These are phyloP conservation scores for Corymbia citriodora DNA, from an alignment of 441 rosid species.

Conservation along the genomic window DNA sequence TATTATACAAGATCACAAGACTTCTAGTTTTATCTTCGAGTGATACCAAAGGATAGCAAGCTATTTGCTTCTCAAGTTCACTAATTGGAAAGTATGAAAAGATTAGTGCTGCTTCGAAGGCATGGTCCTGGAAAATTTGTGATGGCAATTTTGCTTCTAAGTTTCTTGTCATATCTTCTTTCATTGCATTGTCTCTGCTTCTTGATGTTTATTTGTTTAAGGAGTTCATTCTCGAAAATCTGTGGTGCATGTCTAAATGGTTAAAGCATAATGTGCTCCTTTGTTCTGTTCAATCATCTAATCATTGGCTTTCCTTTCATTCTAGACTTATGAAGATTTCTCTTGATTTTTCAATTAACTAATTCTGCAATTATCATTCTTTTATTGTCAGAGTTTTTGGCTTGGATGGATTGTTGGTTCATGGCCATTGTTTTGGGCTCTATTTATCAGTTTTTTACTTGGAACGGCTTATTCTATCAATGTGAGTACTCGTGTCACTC, in stretches of 20 bases:
- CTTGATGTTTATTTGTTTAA: not conserved
- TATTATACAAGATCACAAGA: not conserved
- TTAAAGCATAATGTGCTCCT: not conserved
- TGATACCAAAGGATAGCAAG: not conserved
- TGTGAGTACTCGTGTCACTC: conserved; percentile 40
- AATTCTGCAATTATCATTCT: not conserved
- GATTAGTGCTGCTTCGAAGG: not conserved
- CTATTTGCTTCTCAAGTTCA: not conserved
- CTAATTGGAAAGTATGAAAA: not conserved
- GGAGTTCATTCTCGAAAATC: not conserved
- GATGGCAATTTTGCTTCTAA: not conserved
- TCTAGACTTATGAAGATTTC: not conserved
- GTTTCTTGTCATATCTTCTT: not conserved
- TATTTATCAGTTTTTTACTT: conserved; percentile 79
- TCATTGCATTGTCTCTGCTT: not conserved
- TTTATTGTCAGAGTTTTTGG: conserved; percentile 72
- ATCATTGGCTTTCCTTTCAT: not conserved
- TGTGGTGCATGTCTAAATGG: not conserved
- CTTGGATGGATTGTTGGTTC: conserved; percentile 89
- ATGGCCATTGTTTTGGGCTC: conserved; percentile 95
- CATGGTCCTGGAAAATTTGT: not conserved
- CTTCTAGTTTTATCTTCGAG: not conserved
- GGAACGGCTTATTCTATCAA: conserved; percentile 95
- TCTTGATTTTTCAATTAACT: not conserved
- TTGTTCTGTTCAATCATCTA: not conserved